Base-by-base conservation (phyloP, 2,329 filamentous ascomycete species). In the Penicillium sp. region DNA sequence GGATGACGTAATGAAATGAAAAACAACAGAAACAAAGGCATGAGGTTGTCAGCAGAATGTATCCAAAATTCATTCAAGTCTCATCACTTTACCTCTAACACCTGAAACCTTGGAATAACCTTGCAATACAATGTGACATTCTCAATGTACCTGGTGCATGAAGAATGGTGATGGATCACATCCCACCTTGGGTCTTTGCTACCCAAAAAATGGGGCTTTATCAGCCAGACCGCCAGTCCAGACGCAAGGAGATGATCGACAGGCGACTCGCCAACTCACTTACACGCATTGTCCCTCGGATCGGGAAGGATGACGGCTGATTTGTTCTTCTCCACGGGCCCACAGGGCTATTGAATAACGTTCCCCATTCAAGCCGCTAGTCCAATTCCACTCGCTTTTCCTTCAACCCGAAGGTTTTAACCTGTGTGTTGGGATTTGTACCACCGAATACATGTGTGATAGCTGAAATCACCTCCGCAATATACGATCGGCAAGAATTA, bases 61-160 rank as follows among this genome's bases (percentile, higher is more conserved):
- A 19, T 8, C 6, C n/a, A n/a, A 39, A 39, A 39, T 4, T 2
- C 10, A 19, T 19, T 19, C n/a, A 19, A 37, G 35, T 19, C 31
- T 16, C 31, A 14, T 33, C 35, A 39, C 16, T n/a, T 39, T 19
- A 39, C 35, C 11, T 39, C 9, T 19, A 10, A 39, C 11, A 39
- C 1, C 16, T 39, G 16, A 39, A 39, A 22, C 19, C 19, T 42
- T 22, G 76, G 9, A 88, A 76, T 81, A 79, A 19, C 84, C 81
- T 37, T 83, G 78, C 5, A 81, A 76, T 29, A 89, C 81, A n/a
- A 88, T 29, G 27, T 29, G 19, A 19, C 45, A 29, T 27, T 29
- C 22, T 46, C 37, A 53, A 60, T 24, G 47, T 19, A 11, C 16
- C 35, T 19, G 3, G 35, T 39, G 35, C 24, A 29, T 29, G 43